Conservation (phyloP, 345 rosid genomes). For the Bretschneidera sinensis region DNA sequence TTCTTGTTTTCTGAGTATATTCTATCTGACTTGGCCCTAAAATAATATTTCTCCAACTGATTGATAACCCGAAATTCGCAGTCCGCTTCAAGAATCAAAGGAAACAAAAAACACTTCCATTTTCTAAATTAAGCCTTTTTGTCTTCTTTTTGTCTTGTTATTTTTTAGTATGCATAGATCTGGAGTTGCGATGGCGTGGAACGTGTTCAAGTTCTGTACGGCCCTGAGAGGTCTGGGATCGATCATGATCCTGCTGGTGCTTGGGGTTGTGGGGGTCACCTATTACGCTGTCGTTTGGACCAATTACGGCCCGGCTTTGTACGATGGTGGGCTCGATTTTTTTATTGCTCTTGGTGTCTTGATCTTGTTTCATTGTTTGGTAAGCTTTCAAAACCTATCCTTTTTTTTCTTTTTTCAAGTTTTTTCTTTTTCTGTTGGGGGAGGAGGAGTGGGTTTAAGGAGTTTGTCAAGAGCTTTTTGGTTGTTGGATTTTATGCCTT, state of each 20-base stretch:
- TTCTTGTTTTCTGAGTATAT: no score
- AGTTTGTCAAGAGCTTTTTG: neutral
- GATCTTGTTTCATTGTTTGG: conserved; percentile 78
- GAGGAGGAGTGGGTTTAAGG: conserved; percentile 5
- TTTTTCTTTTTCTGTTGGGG: no score
- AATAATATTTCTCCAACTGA: no score
- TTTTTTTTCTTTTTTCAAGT: neutral
- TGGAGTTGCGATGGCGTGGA: conserved; percentile 97
- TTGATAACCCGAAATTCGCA: no score
- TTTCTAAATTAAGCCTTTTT: neutral
- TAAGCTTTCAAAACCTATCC: conserved; percentile 29
- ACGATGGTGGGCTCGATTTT: conserved; percentile 60
- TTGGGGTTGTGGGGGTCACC: conserved; percentile 89
- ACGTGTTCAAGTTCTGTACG: conserved; percentile 94
- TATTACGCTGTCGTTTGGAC: conserved; percentile 89
- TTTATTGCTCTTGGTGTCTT: conserved; percentile 48
- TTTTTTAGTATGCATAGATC: conserved; percentile 80
- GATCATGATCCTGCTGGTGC: conserved; percentile 92
- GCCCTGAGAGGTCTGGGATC: conserved; percentile 94
- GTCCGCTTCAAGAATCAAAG: neutral
- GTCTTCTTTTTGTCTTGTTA: conserved; percentile 4
- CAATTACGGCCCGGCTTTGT: conserved; percentile 76
- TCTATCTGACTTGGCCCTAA: no score
- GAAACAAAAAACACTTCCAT: no score
- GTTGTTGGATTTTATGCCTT: conserved; percentile 8